Percentiles rank a stretch among this genome's conserved stretches.
Conservation (phyloP, 2,329 filamentous ascomycete genomes). For the Aspergillus unguis region DNA sequence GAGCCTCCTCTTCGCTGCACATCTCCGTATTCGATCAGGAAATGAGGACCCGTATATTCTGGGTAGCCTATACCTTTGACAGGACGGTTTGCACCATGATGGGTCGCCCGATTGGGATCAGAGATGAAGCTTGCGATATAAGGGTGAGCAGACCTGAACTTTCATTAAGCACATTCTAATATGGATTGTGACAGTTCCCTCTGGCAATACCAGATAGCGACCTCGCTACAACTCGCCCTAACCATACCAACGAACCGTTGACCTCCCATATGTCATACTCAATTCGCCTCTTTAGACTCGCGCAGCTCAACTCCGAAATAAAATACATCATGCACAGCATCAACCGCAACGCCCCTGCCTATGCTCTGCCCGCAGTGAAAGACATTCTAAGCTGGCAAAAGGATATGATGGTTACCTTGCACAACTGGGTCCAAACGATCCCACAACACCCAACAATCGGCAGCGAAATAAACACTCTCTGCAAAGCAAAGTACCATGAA, state of each 20-base stretch:
- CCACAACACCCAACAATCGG: conserved; percentile 22
- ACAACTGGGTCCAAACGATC: conserved; percentile 41
- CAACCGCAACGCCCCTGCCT: conserved; percentile 45
- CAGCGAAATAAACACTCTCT: conserved; percentile 27
- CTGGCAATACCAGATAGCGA: conserved; percentile 15
- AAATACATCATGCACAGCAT: conserved; percentile 57
- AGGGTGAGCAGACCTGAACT: conserved; percentile 34
- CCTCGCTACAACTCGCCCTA: not conserved
- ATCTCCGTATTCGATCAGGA: conserved; percentile 52
- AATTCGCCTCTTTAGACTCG: conserved; percentile 47
- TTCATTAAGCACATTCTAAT: not conserved
- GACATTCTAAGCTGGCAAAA: conserved; percentile 49
- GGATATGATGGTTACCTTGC: conserved; percentile 40
- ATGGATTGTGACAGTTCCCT: conserved; percentile 13
- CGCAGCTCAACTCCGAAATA: conserved; percentile 54
- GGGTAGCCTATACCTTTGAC: conserved; percentile 54
- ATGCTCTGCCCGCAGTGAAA: conserved; percentile 48
- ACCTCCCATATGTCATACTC: conserved; percentile 41
- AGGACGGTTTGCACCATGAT: conserved; percentile 54
- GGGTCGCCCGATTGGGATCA: conserved; percentile 54
- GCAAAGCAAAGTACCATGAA: conserved; percentile 48
- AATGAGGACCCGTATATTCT: conserved; percentile 55
- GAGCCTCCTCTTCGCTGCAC: conserved; percentile 30
- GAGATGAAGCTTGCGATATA: conserved; percentile 55
- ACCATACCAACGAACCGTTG: conserved; percentile 13